These are phyloP conservation scores for Fomitopsis serialis DNA, from an alignment of 768 basidiomycete genomes.

Conservation along the genomic window DNA sequence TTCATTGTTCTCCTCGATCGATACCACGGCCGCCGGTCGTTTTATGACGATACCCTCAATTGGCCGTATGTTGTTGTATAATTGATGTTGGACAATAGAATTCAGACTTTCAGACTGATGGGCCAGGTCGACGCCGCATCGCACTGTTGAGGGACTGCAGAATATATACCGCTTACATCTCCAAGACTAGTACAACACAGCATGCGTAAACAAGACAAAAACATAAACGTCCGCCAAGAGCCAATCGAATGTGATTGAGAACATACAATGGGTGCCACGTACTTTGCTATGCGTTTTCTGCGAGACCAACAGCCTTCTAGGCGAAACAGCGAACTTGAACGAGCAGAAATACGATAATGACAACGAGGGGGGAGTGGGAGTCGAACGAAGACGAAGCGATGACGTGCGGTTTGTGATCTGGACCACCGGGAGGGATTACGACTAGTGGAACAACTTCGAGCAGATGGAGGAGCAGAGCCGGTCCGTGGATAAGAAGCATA, in stretches of 20 bases:
- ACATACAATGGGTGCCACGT: too few relatives aligned
- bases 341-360: background rate
- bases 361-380: background rate
- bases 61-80: too few relatives aligned
- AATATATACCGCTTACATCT: background rate
- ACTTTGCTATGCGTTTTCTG: background rate
- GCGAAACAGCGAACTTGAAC: background rate
- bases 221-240: background rate
- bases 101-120: too few relatives aligned
- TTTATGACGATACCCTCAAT: too few relatives aligned
- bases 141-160: too few relatives aligned
- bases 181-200: background rate
- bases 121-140: too few relatives aligned
- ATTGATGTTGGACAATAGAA: too few relatives aligned
- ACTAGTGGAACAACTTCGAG: background rate
- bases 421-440: background rate
- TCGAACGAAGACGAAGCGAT: background rate
- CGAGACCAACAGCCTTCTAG: background rate
- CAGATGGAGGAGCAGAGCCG: background rate
- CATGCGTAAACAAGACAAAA: constrained; percentile 3
- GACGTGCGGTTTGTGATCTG: background rate
- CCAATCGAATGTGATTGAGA: too few relatives aligned
- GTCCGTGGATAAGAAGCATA: background rate
- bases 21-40: too few relatives aligned
- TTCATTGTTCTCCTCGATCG: too few relatives aligned